phyloP scores from a whole-genome alignment of 345 rosid genomes.

The Aquilaria sinensis region DNA sequence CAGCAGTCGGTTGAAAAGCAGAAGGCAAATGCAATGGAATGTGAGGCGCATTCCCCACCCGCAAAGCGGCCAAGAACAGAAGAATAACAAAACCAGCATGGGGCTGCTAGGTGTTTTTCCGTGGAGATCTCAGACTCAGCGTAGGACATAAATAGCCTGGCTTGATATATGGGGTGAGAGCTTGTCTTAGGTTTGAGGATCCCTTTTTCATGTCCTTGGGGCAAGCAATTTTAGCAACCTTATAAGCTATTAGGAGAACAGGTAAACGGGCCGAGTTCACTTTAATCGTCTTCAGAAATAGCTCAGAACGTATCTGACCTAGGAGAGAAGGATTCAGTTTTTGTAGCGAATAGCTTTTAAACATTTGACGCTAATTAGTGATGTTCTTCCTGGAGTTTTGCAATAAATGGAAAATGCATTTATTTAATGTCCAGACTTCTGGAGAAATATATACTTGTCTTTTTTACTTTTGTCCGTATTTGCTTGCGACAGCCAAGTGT shows the following conservation, averaged over 20 bases:
- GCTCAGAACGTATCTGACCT: constrained; percentile 12
- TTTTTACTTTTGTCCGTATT: no score
- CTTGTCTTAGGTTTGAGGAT: constrained; percentile 4
- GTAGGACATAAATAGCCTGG: constrained; percentile 20
- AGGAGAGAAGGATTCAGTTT: background rate
- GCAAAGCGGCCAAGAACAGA: constrained; percentile 53
- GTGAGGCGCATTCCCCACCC: constrained; percentile 19
- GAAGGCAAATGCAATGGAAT: constrained; percentile 18
- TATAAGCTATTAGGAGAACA: background rate
- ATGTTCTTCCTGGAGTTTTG: no score
- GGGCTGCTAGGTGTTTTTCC: constrained; percentile 11
- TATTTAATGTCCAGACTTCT: no score
- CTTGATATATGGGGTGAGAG: constrained; percentile 17
- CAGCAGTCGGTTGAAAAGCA: constrained; percentile 22
- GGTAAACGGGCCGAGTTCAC: background rate
- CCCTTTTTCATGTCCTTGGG: constrained; percentile 9
- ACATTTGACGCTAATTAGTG: no score
- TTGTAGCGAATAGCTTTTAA: background rate
- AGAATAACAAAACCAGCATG: constrained; percentile 12
- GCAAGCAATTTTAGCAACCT: background rate
- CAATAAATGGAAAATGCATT: no score
- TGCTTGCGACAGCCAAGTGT: no score
- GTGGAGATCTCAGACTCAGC: constrained; percentile 10
- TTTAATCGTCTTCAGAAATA: background rate
- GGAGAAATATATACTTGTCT: no score